These are phyloP conservation scores for Huiozyma naganishii DNA, from an alignment of 805 yeast species.

Conservation along the genomic window DNA sequence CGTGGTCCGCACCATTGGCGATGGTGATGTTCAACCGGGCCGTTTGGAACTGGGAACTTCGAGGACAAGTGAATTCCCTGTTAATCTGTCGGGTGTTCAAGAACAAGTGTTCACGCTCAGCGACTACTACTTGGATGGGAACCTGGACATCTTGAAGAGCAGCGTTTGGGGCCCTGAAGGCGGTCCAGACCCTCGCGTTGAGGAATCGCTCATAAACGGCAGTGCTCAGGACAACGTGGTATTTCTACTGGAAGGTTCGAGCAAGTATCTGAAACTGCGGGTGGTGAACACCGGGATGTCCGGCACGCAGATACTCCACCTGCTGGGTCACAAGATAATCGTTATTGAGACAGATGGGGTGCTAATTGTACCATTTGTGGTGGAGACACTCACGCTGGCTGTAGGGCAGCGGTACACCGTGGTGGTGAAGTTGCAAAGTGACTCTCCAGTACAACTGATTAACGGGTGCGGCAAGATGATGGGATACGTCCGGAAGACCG, in stretches of 20 bases:
- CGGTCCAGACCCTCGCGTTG: conserved; percentile 21
- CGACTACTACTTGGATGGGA: conserved; percentile 49
- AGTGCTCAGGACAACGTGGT: conserved; percentile 6
- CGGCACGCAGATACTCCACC: conserved; percentile 42
- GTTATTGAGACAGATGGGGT: conserved; percentile 54
- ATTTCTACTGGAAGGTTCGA: conserved; percentile 33
- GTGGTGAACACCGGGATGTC: conserved; percentile 48
- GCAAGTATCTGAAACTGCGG: conserved; percentile 36
- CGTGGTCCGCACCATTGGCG: background rate
- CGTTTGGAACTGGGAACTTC: background rate
- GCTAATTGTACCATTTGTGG: conserved; percentile 37
- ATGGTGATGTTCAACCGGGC: background rate
- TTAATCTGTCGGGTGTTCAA: conserved; percentile 29
- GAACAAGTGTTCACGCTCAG: conserved; percentile 46
- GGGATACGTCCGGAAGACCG: conserved; percentile 34
- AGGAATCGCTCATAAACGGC: conserved; percentile 20
- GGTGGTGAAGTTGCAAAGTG: conserved; percentile 37
- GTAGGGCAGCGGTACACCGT: conserved; percentile 75
- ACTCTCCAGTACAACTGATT: conserved; percentile 27
- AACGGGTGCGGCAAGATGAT: conserved; percentile 42
- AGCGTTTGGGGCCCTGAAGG: conserved; percentile 13
- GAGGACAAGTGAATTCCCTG: background rate
- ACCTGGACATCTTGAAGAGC: conserved; percentile 30
- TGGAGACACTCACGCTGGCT: conserved; percentile 41
- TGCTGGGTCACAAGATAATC: conserved; percentile 43